Percentiles rank a stretch among this genome's conserved stretches.
Conservation (phyloP, 371 early-diverging fungal genomes). For the Lichtheimia ramosa region DNA sequence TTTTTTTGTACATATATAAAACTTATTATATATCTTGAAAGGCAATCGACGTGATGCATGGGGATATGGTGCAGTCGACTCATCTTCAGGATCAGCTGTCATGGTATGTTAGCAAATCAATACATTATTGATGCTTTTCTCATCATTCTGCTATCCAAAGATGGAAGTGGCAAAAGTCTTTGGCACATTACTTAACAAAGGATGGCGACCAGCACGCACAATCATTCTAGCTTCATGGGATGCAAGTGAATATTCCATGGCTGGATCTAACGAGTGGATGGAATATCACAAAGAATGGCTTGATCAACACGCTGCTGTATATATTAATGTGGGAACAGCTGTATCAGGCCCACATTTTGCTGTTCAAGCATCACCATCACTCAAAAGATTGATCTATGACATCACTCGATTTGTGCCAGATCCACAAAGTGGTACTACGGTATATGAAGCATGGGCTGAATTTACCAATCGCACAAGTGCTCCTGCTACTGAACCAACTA, state of each 20-base stretch:
- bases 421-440: conserved; percentile 43
- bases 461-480: conserved; percentile 11
- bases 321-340: conserved; percentile 59
- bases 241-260: conserved; percentile 58
- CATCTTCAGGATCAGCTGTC: conserved; percentile 63
- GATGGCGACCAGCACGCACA: conserved; percentile 63
- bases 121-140: neutral
- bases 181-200: conserved; percentile 48
- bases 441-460: conserved; percentile 54
- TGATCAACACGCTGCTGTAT: conserved; percentile 49
- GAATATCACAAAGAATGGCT: conserved; percentile 61
- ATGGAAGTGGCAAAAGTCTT: conserved; percentile 51
- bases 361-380: conserved; percentile 50
- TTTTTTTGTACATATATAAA: too few species aligned
- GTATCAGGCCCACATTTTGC: conserved; percentile 51
- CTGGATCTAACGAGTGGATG: conserved; percentile 75
- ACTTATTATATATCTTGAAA: neutral
- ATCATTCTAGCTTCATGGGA: conserved; percentile 64
- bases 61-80: conserved; percentile 70
- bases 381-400: conserved; percentile 45
- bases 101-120: conserved; percentile 31
- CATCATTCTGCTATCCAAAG: neutral
- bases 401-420: conserved; percentile 51
- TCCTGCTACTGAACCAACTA: conserved; percentile 33
- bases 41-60: conserved; percentile 72